Evolutionary conservation across 169 alveolate genomes (phyloP), one percentile per base, ranked within the genome.

Genomic region (Theileria equi): DNA sequence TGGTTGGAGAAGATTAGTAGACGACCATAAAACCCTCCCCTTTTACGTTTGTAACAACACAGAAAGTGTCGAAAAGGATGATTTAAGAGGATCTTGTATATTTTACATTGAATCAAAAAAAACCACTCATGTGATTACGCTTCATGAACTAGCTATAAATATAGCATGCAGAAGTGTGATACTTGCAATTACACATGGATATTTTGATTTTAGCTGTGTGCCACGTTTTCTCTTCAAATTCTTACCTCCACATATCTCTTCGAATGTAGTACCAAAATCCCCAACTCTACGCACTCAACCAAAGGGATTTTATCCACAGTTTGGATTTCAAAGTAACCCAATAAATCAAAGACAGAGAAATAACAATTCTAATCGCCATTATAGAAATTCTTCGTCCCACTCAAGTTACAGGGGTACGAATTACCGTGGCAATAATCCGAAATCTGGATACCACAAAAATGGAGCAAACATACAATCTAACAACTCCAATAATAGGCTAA

Each of bases 1-100:
- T 29, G 86, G 86, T 19, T 77, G 86, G 86, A 53, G 86, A 44
- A 31, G 80, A 16, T 57, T 77, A 38, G 64, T 77, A 5, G 76
- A 66, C 44, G 81, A 77, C 8, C 25, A 67, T 41, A 32, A 25
- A 10, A 16, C 47, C 6, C 57, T 43, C 44, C 69, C 69, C 29
- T 59, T 47, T 19, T 31, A 47, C 54, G 43, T 31, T 41, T 59
- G 28, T 59, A n/a, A 29, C 1, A 59, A 38, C 29, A 59, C 28
- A 19, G n/a, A 13, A 13, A 38, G n/a, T 38, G n/a, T 38, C 13
- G n/a, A 38, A 13, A n/a, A n/a, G n/a, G n/a, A n/a, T n/a, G n/a
- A n/a, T n/a, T n/a, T n/a, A n/a, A n/a, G n/a, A n/a, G n/a, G n/a
- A n/a, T 3, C 35, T n/a, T 74, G 65, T 66, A 74, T 74, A 78